These are phyloP conservation scores for Acorus calamus DNA, from an alignment of 106 monocot genomes.

Conservation along the genomic window DNA sequence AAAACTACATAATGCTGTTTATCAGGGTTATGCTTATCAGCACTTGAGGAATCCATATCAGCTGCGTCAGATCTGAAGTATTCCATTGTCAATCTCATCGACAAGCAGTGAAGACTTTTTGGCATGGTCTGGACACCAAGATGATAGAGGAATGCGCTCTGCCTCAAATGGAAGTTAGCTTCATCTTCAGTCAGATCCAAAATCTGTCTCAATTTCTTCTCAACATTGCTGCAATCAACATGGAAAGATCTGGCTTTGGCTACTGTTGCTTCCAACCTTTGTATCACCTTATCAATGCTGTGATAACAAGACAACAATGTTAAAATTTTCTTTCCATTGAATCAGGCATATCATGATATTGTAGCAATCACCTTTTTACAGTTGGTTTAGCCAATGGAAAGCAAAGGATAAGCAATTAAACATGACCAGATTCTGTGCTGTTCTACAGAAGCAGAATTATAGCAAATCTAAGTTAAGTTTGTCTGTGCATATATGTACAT, in stretches of 20 bases:
- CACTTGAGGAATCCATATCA: constrained; percentile 17
- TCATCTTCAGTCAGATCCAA: constrained; percentile 62
- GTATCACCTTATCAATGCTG: constrained; percentile 35
- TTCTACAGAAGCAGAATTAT: no score
- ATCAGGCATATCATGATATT: not conserved
- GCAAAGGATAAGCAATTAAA: no score
- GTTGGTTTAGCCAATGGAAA: no score
- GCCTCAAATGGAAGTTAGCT: constrained; percentile 60
- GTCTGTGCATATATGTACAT: no score
- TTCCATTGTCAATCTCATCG: constrained; percentile 51
- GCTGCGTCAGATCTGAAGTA: constrained; percentile 30
- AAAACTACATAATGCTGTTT: constrained; percentile 45
- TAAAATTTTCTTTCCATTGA: not conserved
- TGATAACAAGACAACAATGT: constrained; percentile 2
- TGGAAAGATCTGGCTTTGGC: constrained; percentile 38
- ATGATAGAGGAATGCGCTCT: constrained; percentile 62
- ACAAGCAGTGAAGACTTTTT: constrained; percentile 57
- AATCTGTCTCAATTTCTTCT: constrained; percentile 55
- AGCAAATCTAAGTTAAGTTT: no score
- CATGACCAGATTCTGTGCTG: no score
- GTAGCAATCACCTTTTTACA: not conserved
- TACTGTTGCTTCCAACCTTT: constrained; percentile 44
- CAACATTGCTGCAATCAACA: constrained; percentile 49
- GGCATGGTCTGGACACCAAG: constrained; percentile 63
- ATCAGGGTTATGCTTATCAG: constrained; percentile 28